Percentiles rank a stretch among this genome's conserved stretches.
Evolutionary conservation across 331 rosid species (phyloP).

Genomic region (Quercus lobata): DNA sequence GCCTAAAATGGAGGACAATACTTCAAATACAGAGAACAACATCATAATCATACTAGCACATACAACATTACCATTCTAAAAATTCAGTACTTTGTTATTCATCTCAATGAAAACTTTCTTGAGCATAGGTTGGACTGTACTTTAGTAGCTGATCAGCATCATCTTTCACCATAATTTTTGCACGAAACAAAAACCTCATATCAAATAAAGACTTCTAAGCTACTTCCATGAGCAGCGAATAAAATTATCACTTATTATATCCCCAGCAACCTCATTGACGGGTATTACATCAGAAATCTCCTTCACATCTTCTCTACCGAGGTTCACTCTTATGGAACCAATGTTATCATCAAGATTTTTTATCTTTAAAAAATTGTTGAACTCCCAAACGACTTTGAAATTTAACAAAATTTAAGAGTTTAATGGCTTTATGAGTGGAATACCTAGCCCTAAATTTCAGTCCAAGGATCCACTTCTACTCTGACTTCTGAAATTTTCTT

Average conservation of each 20-base stretch:
- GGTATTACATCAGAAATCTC: constrained; percentile 58
- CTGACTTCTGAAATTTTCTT: too few species aligned
- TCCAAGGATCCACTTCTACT: too few species aligned
- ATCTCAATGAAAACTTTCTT: too few species aligned
- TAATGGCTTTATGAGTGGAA: too few species aligned
- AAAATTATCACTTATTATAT: constrained; percentile 25
- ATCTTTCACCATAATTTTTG: not conserved
- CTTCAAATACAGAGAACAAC: not conserved
- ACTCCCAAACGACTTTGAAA: too few species aligned
- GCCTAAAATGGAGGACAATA: not conserved
- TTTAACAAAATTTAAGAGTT: too few species aligned
- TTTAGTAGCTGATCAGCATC: not conserved
- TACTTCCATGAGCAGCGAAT: constrained; percentile 40
- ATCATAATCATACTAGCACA: not conserved
- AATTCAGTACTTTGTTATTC: not conserved
- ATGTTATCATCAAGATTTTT: constrained; percentile 52
- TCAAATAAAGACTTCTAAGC: not conserved
- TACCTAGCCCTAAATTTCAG: too few species aligned
- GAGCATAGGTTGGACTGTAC: not conserved
- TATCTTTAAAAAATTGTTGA: constrained; percentile 7
- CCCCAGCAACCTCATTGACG: constrained; percentile 41
- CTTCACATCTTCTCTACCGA: constrained; percentile 36
- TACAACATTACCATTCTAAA: not conserved
- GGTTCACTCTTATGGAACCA: constrained; percentile 44
- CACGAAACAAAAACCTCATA: not conserved